These are phyloP conservation scores for Coprinopsis cinerea DNA, from an alignment of 768 basidiomycete species.

Conservation along the genomic window DNA sequence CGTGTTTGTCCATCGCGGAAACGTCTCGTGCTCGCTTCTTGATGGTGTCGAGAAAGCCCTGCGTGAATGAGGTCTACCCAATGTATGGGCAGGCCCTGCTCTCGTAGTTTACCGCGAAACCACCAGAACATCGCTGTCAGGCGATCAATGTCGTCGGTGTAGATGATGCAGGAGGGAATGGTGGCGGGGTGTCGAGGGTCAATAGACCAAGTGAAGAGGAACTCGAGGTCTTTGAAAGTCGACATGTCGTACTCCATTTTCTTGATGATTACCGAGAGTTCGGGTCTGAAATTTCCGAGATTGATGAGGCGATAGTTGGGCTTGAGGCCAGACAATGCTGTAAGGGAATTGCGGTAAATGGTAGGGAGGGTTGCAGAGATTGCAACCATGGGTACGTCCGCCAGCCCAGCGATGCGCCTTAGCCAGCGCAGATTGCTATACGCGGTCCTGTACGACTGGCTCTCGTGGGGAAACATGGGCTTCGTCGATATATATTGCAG, in stretches of 20 bases:
- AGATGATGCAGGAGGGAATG: conserved; percentile 13
- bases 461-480: conserved; percentile 16
- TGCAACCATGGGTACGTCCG: conserved; percentile 12
- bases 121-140: conserved; percentile 21
- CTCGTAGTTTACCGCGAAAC: conserved; percentile 5
- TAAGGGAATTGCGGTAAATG: conserved; percentile 7
- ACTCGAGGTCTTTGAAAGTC: conserved; percentile 16
- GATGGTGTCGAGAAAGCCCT: conserved; percentile 16
- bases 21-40: conserved; percentile 11
- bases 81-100: conserved; percentile 8
- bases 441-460: conserved; percentile 11
- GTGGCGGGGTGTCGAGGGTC: background rate
- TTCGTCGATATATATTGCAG: conserved; percentile 19
- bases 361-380: conserved; percentile 16
- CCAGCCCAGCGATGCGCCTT: conserved; percentile 10
- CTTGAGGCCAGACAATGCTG: conserved; percentile 9
- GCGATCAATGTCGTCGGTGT: conserved; percentile 15
- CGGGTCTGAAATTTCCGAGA: conserved; percentile 17
- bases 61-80: conserved; percentile 17
- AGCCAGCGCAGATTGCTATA: conserved; percentile 13
- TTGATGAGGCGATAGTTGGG: conserved; percentile 15
- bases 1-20: conserved; percentile 12
- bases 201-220: conserved; percentile 14
- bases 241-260: conserved; percentile 10
- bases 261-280: conserved; percentile 18